A percentile compares a stretch with the other conserved stretches of the same genome.
Conservation (phyloP, 257 asterid species). For the Solanum boliviense region DNA sequence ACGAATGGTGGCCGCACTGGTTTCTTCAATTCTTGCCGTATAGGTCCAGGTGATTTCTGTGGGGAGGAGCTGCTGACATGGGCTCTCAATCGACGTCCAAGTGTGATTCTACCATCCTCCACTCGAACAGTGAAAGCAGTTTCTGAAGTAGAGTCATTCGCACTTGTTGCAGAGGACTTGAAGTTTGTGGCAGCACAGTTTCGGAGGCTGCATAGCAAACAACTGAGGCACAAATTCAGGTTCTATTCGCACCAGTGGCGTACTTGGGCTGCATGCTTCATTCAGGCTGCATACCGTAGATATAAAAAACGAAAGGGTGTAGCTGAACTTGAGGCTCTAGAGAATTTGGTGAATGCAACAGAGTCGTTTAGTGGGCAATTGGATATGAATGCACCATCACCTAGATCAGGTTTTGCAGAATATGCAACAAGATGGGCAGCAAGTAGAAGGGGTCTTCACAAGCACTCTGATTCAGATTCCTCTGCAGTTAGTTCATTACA, state of each 20-base stretch:
- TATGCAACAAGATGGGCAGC: constrained; percentile 47
- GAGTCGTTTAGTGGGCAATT: not conserved
- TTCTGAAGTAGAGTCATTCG: constrained; percentile 81
- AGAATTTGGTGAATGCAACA: constrained; percentile 10
- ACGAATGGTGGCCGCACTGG: constrained; percentile 95
- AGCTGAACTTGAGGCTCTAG: constrained; percentile 43
- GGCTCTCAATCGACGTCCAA: constrained; percentile 90
- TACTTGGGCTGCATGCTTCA: constrained; percentile 80
- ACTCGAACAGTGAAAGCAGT: constrained; percentile 79
- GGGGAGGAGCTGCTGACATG: constrained; percentile 94
- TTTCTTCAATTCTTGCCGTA: constrained; percentile 72
- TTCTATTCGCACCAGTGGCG: constrained; percentile 97
- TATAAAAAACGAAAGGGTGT: constrained; percentile 37
- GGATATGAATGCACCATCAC: constrained; percentile 1
- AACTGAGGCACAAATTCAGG: constrained; percentile 75
- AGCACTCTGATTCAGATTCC: constrained; percentile 40
- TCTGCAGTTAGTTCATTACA: constrained; percentile 41
- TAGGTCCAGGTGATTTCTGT: constrained; percentile 83
- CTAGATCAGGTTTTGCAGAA: constrained; percentile 26
- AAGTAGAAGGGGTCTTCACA: constrained; percentile 44
- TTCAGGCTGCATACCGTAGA: constrained; percentile 84
- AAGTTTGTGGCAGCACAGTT: constrained; percentile 76
- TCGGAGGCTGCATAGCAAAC: constrained; percentile 78
- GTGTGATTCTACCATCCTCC: constrained; percentile 79
- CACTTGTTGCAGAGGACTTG: constrained; percentile 65